Evolutionary conservation across 345 rosid species (phyloP), one percentile per base, ranked within the genome.

Genomic region (Sapria himalayana): DNA sequence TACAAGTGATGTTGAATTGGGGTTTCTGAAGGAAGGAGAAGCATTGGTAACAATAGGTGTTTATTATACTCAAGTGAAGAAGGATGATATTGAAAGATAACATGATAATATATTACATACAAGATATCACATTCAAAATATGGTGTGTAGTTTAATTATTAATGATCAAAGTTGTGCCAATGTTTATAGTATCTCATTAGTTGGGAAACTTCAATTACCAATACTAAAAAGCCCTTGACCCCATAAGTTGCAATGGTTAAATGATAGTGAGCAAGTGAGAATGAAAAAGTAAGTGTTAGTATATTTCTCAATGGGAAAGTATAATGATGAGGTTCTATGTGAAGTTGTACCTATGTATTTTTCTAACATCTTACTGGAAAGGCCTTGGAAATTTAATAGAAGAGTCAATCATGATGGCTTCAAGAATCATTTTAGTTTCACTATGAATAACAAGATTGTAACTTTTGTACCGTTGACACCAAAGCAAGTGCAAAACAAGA

Each of bases 121-220:
- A 5, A 16, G 3, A 19, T 39, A 3, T 3, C 3, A 39, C 1
- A 15, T 39, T 9, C 18, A 39, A 9, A n/a, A 39, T 3, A 39
- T 18, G 43, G 43, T 39, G 9, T 39, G 43, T 39, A 39, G 43
- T 9, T 2, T 39, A 4, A 39, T 39, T 11, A 39, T 39, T 4
- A 25, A 19, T 16, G 3, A 25, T 37, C 19, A 16, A 2, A 37
- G 40, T 1, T 37, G 40, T 37, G 16, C 40, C 1, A 37, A 37
- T 12, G 12, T 39, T 15, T 22, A 2, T 15, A 39, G 43, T 19
- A 39, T 4, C 3, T 4, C 14, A 0, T 39, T 39, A 19, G 43
- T 39, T 2, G 43, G 22, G 7, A 39, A 18, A 15, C 14, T 39
- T 9, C 18, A 15, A 18, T 16, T 39, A 15, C 9, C 6, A 3